Evolutionary conservation across 805 yeast species (phyloP).

Genomic region (Kazachstania martiniae): DNA sequence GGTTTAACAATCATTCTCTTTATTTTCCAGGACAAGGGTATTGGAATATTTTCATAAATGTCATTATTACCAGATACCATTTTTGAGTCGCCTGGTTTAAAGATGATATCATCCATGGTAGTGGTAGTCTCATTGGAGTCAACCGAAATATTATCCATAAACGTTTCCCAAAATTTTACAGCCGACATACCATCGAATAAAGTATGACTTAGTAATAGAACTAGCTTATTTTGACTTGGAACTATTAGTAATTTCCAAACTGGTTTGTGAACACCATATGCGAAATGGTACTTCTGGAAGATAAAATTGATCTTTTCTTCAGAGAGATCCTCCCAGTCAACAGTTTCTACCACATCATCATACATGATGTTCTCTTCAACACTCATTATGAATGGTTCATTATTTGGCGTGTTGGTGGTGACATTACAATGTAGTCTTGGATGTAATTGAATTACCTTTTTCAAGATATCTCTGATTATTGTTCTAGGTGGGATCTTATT

Average conservation of each 20-base stretch:
- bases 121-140: neutral
- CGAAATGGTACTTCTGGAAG: constrained; percentile 12
- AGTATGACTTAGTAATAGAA: constrained; percentile 17
- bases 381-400: constrained; percentile 2
- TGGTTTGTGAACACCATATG: constrained; percentile 9
- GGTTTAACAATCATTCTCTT: constrained; percentile 6
- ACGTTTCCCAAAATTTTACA: constrained; percentile 12
- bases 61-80: neutral
- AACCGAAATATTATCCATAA: constrained; percentile 5
- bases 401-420: neutral
- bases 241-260: constrained; percentile 21
- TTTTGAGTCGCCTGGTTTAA: neutral
- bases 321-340: constrained; percentile 7
- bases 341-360: constrained; percentile 14
- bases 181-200: constrained; percentile 23
- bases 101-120: neutral
- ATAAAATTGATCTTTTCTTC: constrained; percentile 11
- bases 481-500: constrained; percentile 10
- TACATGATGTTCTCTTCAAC: constrained; percentile 5
- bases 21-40: constrained; percentile 10
- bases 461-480: too few species aligned
- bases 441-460: constrained; percentile 8
- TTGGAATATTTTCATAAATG: constrained; percentile 16
- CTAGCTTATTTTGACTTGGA: constrained; percentile 8
- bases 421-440: constrained; percentile 16